A percentile compares a stretch with the other conserved stretches of the same genome.
Conservation (phyloP, 1,284 basidiomycete species). For the Phenoliferia sp. region DNA sequence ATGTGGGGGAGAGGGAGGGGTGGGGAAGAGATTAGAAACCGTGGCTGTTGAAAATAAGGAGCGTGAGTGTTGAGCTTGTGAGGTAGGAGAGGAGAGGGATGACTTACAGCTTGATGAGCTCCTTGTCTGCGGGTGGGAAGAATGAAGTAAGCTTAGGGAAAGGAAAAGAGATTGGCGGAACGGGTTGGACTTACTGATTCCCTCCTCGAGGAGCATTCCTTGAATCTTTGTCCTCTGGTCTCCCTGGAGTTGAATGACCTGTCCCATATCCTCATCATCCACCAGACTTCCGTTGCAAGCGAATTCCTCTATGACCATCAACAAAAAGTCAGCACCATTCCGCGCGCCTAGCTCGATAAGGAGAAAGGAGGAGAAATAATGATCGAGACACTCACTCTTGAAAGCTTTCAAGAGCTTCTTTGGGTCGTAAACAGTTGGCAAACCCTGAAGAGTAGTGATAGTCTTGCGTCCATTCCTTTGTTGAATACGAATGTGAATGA, state of each 20-base stretch:
- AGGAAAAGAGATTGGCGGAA: neutral
- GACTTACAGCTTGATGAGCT: constrained; percentile 59
- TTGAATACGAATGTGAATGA: constrained; percentile 66
- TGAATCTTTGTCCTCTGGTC: constrained; percentile 92
- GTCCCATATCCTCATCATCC: constrained; percentile 92
- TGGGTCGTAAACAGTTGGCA: constrained; percentile 93
- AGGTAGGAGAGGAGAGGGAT: neutral
- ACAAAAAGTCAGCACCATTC: constrained; percentile 2
- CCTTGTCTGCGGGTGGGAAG: constrained; percentile 54
- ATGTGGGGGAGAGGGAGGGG: neutral
- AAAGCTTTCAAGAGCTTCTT: constrained; percentile 99
- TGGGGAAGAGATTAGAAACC: neutral
- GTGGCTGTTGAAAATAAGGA: neutral
- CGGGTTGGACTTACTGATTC: constrained; percentile 41
- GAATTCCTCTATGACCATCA: constrained; percentile 64
- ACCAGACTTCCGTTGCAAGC: constrained; percentile 98
- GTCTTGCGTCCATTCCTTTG: constrained; percentile 99
- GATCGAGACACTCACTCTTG: constrained; percentile 62
- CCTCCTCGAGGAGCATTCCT: constrained; percentile 69
- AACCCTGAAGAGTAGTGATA: constrained; percentile 93
- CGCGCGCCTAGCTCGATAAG: neutral
- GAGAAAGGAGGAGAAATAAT: too few relatives aligned
- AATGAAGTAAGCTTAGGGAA: neutral
- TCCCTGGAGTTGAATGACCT: constrained; percentile 98
- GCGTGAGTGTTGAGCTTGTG: neutral